A percentile compares a stretch with the other conserved stretches of the same genome.
These are phyloP conservation scores for Fusarium metavorans DNA, from an alignment of 2,329 filamentous ascomycete genomes.

Conservation along the genomic window DNA sequence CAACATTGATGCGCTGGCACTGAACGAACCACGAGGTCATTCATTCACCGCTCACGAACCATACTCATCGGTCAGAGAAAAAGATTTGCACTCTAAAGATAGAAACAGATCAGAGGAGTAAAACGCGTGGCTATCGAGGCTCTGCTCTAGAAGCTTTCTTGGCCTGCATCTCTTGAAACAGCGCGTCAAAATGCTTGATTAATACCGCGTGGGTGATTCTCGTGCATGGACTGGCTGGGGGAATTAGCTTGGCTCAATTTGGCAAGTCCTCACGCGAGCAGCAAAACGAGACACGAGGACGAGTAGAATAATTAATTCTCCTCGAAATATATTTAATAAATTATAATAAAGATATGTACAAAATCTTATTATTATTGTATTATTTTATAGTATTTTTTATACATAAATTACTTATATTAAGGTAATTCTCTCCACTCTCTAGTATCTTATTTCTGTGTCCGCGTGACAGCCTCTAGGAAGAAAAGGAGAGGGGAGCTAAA, in stretches of 20 bases:
- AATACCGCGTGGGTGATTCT: slow-evolving; percentile 1
- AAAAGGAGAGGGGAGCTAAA: not conserved
- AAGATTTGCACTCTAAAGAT: slow-evolving; percentile 12
- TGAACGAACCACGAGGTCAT: not conserved
- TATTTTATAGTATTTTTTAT: no score
- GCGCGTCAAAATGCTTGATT: not conserved
- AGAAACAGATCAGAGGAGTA: not conserved
- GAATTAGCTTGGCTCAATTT: not conserved
- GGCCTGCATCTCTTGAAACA: slow-evolving; percentile 15
- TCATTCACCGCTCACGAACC: not conserved
- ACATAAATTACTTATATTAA: no score
- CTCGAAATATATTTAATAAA: no score
- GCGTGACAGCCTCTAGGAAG: no score
- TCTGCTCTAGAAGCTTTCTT: slow-evolving; percentile 5
- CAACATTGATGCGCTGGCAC: slow-evolving; percentile 1
- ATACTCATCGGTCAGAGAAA: not conserved
- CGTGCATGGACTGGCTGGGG: not conserved
- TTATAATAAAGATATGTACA: no score
- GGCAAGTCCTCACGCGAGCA: slow-evolving; percentile 30
- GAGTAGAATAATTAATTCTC: no score
- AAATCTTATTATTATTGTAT: no score
- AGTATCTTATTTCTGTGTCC: no score
- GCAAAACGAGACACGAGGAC: no score
- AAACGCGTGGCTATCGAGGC: slow-evolving; percentile 38
- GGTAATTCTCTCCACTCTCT: no score